These are phyloP conservation scores for Fusarium haematococcum DNA, from an alignment of 2,329 filamentous ascomycete genomes.

Conservation along the genomic window DNA sequence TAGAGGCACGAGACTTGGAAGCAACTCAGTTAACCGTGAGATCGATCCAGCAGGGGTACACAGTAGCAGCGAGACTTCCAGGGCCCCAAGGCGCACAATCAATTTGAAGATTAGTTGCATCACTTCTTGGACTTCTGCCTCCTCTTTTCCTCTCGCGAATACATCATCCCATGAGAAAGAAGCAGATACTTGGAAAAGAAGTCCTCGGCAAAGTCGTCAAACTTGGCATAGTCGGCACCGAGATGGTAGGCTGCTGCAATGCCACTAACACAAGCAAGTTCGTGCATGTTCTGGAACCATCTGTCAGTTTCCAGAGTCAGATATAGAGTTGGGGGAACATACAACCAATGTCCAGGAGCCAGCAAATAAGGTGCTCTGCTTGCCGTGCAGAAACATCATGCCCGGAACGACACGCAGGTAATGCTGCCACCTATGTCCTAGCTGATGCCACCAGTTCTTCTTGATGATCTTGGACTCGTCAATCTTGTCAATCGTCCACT, in stretches of 20 bases:
- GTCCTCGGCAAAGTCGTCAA: conserved; percentile 65
- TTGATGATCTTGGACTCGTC: conserved; percentile 70
- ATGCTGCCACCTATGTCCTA: conserved; percentile 73
- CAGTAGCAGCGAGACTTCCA: not conserved
- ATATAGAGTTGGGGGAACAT: conserved; percentile 29
- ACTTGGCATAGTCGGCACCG: conserved; percentile 71
- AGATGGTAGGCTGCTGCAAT: conserved; percentile 78
- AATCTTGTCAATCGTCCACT: conserved; percentile 72
- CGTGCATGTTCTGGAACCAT: conserved; percentile 69
- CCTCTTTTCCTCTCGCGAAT: conserved; percentile 50
- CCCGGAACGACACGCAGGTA: conserved; percentile 75
- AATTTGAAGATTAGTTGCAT: not conserved
- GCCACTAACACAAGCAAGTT: conserved; percentile 77
- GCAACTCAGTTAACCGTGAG: not conserved
- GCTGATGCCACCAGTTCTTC: conserved; percentile 76
- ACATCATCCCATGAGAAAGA: conserved; percentile 58
- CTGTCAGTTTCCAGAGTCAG: not conserved
- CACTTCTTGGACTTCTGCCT: conserved; percentile 25
- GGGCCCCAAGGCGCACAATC: not conserved
- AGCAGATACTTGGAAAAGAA: conserved; percentile 61
- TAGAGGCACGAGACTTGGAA: not conserved
- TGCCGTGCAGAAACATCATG: conserved; percentile 78
- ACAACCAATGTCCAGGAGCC: conserved; percentile 77
- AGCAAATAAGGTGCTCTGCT: conserved; percentile 71
- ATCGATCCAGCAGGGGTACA: not conserved